Conservation (phyloP, 1,139 yeast species). For the Suhomyces kunorum region DNA sequence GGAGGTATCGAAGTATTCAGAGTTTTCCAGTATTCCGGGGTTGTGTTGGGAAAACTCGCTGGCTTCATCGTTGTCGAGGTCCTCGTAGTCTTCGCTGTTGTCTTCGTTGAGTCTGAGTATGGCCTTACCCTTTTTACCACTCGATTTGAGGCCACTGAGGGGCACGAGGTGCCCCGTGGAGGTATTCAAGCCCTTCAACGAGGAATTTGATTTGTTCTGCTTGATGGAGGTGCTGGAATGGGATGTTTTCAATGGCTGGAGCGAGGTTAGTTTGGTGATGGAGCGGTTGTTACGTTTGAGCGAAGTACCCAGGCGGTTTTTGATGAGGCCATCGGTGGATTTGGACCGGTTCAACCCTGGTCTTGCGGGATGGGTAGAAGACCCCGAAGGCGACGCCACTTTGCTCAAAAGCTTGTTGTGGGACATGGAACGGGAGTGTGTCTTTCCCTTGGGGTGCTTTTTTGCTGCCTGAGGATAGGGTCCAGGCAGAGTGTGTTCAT, state of each 20-base stretch:
- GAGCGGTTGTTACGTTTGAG: slow-evolving; percentile 42
- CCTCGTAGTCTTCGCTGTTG: slow-evolving; percentile 17
- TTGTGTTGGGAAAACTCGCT: neutral
- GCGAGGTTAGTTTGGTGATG: slow-evolving; percentile 36
- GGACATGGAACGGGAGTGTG: slow-evolving; percentile 36
- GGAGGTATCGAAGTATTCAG: slow-evolving; percentile 7
- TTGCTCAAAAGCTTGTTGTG: slow-evolving; percentile 32
- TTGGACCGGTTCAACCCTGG: slow-evolving; percentile 45
- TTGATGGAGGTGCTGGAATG: slow-evolving; percentile 27
- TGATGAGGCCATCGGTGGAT: slow-evolving; percentile 44
- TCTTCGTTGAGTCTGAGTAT: slow-evolving; percentile 38
- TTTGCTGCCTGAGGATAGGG: slow-evolving; percentile 2
- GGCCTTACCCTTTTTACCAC: slow-evolving; percentile 43
- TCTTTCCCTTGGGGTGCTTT: slow-evolving; percentile 17
- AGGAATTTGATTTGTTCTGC: slow-evolving; percentile 37
- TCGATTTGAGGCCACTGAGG: slow-evolving; percentile 38
- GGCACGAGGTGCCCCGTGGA: slow-evolving; percentile 17
- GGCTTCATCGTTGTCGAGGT: slow-evolving; percentile 16
- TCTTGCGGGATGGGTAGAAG: slow-evolving; percentile 20
- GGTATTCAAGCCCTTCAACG: slow-evolving; percentile 34
- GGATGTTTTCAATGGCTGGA: slow-evolving; percentile 46
- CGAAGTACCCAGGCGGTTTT: slow-evolving; percentile 23
- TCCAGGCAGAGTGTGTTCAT: slow-evolving; percentile 4
- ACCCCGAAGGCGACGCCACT: slow-evolving; percentile 20
- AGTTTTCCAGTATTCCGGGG: neutral